phyloP scores from a whole-genome alignment of 768 basidiomycete genomes.

The Royoungia palumana region DNA sequence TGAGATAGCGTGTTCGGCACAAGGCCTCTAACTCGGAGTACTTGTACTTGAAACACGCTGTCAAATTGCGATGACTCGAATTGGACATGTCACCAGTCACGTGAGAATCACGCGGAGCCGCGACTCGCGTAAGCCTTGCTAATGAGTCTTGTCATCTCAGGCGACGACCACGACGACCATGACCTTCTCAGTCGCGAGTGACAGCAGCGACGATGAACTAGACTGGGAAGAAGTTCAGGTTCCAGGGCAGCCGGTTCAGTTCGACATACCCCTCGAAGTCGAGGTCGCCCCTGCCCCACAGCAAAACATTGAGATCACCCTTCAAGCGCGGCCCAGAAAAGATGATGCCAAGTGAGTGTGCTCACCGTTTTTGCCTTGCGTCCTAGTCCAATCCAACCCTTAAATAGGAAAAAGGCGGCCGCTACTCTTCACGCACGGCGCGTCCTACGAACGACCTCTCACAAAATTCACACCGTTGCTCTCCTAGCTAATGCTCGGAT shows the following conservation, averaged over 20 bases:
- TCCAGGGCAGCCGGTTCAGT: constrained; percentile 31
- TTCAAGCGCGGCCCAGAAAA: constrained; percentile 45
- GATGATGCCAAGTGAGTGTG: constrained; percentile 49
- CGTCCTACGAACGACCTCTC: constrained; percentile 69
- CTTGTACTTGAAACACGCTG: not conserved
- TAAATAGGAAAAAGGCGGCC: constrained; percentile 40
- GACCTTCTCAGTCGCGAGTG: constrained; percentile 16
- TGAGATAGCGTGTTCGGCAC: no score
- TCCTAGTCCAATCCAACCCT: no score
- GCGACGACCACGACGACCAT: constrained; percentile 13
- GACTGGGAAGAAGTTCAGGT: constrained; percentile 82
- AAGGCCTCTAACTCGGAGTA: no score
- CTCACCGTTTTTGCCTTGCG: no score
- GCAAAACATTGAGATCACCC: constrained; percentile 66
- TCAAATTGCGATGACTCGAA: constrained; percentile 6
- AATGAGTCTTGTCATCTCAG: constrained; percentile 8
- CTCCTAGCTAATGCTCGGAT: constrained; percentile 69
- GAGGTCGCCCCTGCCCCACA: constrained; percentile 34
- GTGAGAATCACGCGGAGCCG: constrained; percentile 20
- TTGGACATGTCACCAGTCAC: constrained; percentile 2
- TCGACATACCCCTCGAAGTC: constrained; percentile 22
- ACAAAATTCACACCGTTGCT: constrained; percentile 87
- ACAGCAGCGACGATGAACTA: constrained; percentile 58
- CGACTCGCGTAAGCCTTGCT: constrained; percentile 6
- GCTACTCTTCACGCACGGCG: constrained; percentile 62